Conservation (phyloP, 805 yeast species). For the Hanseniaspora singularis region DNA sequence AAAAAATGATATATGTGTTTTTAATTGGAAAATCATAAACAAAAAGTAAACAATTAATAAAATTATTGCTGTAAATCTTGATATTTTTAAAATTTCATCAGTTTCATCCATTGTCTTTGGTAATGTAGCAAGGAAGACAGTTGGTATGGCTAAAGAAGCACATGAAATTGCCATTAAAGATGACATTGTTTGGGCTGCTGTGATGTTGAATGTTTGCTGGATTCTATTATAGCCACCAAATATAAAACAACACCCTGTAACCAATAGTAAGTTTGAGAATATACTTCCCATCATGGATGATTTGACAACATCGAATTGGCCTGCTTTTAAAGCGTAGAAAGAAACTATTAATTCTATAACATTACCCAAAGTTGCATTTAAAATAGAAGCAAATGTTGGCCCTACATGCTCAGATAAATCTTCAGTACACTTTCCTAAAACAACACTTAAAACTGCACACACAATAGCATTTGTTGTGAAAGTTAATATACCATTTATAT, state of each 20-base stretch:
- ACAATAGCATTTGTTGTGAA: conserved; percentile 82
- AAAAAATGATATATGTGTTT: conserved; percentile 69
- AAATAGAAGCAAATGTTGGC: conserved; percentile 81
- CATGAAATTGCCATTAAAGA: conserved; percentile 85
- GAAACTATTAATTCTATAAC: conserved; percentile 96
- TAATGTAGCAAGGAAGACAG: conserved; percentile 82
- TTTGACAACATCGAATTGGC: conserved; percentile 88
- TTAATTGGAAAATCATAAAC: conserved; percentile 76
- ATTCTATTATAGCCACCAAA: conserved; percentile 82
- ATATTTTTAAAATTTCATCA: conserved; percentile 50
- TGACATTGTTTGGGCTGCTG: conserved; percentile 96
- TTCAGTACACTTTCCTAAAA: conserved; percentile 86
- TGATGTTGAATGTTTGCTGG: conserved; percentile 83
- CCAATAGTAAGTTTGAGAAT: conserved; percentile 74
- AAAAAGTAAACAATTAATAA: conserved; percentile 64
- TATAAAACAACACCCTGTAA: conserved; percentile 87
- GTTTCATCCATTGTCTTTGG: conserved; percentile 34
- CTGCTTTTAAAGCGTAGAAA: conserved; percentile 70
- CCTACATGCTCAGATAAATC: conserved; percentile 81
- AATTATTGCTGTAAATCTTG: conserved; percentile 77
- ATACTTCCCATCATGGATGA: conserved; percentile 95
- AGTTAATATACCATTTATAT: conserved; percentile 49
- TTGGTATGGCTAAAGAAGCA: conserved; percentile 82
- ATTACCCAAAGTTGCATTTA: conserved; percentile 95
- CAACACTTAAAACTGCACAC: conserved; percentile 57